Evolutionary conservation across 2,329 filamentous ascomycete genomes (phyloP).

Genomic region (Penicillium sp.): DNA sequence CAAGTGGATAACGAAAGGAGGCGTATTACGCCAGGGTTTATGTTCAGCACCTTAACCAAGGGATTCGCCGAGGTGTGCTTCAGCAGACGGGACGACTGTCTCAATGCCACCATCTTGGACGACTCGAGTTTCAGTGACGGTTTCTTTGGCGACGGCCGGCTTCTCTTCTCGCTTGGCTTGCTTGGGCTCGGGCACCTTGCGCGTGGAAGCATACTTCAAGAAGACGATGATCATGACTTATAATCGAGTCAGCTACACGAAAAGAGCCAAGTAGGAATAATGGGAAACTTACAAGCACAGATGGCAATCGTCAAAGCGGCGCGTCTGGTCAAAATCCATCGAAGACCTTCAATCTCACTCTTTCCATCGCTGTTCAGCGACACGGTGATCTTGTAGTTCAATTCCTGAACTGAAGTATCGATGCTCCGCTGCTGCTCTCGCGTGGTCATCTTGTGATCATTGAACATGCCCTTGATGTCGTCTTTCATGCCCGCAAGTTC

Average conservation of each 20-base stretch:
- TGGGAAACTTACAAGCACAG: constrained; percentile 44
- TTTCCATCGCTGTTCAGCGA: constrained; percentile 84
- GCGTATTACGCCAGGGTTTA: not conserved
- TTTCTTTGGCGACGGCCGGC: constrained; percentile 31
- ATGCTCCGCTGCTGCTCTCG: constrained; percentile 80
- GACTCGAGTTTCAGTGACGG: constrained; percentile 24
- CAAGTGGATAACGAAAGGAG: not conserved
- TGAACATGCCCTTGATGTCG: constrained; percentile 91
- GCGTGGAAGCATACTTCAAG: constrained; percentile 45
- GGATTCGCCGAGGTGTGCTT: constrained; percentile 29
- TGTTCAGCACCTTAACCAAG: constrained; percentile 23
- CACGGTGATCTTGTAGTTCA: constrained; percentile 95
- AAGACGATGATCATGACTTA: constrained; percentile 49
- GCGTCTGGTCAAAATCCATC: constrained; percentile 76
- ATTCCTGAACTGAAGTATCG: constrained; percentile 86
- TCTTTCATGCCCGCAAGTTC: constrained; percentile 80
- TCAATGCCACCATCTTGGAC: constrained; percentile 16
- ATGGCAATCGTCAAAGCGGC: constrained; percentile 59
- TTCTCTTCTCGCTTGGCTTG: constrained; percentile 33
- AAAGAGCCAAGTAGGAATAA: not conserved
- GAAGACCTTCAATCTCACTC: constrained; percentile 83
- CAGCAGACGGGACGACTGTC: constrained; percentile 12
- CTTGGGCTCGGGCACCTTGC: constrained; percentile 35
- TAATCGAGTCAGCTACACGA: constrained; percentile 9
- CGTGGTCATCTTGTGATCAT: constrained; percentile 90